Percentiles rank a stretch among this genome's conserved stretches.
These are phyloP conservation scores for Zygosaccharomyces pseudorouxii DNA, from an alignment of 805 yeast species.

Conservation along the genomic window DNA sequence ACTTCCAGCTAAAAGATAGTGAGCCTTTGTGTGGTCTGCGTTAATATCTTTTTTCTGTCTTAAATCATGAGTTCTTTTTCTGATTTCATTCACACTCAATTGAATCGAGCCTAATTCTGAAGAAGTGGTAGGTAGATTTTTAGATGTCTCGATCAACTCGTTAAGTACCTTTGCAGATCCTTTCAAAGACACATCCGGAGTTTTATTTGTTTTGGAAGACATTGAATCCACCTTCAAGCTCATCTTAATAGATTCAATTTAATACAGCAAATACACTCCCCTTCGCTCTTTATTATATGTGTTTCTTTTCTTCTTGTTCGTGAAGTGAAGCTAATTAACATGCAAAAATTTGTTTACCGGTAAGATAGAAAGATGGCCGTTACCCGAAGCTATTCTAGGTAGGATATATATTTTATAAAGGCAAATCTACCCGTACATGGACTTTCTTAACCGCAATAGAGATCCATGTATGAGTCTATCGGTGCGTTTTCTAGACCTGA, in stretches of 20 bases:
- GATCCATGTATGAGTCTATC: slow-evolving; percentile 45
- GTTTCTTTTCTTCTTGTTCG: background rate
- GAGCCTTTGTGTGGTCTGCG: slow-evolving; percentile 61
- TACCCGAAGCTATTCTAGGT: background rate
- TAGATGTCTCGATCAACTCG: slow-evolving; percentile 73
- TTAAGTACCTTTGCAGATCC: slow-evolving; percentile 39
- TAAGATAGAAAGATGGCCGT: background rate
- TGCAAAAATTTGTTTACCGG: slow-evolving; percentile 5
- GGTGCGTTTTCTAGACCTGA: slow-evolving; percentile 39
- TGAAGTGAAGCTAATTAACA: background rate
- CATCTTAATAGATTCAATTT: slow-evolving; percentile 4
- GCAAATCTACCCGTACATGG: background rate
- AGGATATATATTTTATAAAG: background rate
- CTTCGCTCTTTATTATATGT: background rate
- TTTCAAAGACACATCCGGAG: slow-evolving; percentile 5
- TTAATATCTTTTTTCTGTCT: slow-evolving; percentile 42
- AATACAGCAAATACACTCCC: background rate
- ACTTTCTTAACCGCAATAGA: slow-evolving; percentile 28
- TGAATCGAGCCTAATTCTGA: slow-evolving; percentile 77
- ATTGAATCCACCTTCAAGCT: slow-evolving; percentile 6
- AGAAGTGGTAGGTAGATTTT: slow-evolving; percentile 59
- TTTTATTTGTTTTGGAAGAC: slow-evolving; percentile 3
- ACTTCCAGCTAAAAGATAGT: slow-evolving; percentile 82
- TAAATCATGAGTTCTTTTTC: slow-evolving; percentile 56
- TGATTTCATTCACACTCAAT: slow-evolving; percentile 73